Conservation (phyloP, 805 yeast genomes). For the Starmerella potacharoeniae region DNA sequence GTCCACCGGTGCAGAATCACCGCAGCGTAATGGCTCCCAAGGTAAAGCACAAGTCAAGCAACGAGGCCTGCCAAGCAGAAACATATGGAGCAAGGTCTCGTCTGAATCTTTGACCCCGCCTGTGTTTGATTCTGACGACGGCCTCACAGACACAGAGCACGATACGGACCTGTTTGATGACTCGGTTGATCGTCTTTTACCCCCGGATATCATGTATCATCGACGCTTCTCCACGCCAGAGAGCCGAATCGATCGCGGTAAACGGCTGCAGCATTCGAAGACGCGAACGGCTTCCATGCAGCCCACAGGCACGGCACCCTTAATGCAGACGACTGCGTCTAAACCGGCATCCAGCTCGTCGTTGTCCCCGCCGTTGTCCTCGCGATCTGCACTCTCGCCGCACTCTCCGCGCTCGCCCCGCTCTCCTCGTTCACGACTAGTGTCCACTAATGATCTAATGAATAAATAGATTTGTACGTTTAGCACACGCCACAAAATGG, state of each 20-base stretch:
- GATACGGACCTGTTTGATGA: not conserved
- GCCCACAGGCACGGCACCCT: constrained; percentile 3
- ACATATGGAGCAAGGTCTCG: not conserved
- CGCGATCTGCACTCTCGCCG: not conserved
- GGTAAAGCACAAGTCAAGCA: not conserved
- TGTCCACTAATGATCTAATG: constrained; percentile 15
- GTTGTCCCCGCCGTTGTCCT: too few species aligned
- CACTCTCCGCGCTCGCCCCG: not conserved
- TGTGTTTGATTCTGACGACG: constrained; percentile 6
- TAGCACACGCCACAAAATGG: too few species aligned
- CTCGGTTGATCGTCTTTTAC: not conserved
- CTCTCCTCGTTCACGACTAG: constrained; percentile 5
- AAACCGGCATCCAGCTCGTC: too few species aligned
- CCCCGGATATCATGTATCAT: not conserved
- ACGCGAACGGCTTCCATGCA: constrained; percentile 20
- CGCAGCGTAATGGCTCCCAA: not conserved
- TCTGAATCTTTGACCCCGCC: constrained; percentile 6
- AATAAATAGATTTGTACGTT: not conserved
- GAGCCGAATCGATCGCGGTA: not conserved
- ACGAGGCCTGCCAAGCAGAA: not conserved
- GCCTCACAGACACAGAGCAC: constrained; percentile 1
- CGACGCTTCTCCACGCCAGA: constrained; percentile 16
- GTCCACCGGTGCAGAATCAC: too few species aligned
- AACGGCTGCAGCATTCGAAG: constrained; percentile 4
- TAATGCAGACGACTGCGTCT: not conserved